Percentiles rank a stretch among this genome's conserved stretches.
Evolutionary conservation across 208 protist species (phyloP).

Genomic region (Plasmodiophora brassicae): DNA sequence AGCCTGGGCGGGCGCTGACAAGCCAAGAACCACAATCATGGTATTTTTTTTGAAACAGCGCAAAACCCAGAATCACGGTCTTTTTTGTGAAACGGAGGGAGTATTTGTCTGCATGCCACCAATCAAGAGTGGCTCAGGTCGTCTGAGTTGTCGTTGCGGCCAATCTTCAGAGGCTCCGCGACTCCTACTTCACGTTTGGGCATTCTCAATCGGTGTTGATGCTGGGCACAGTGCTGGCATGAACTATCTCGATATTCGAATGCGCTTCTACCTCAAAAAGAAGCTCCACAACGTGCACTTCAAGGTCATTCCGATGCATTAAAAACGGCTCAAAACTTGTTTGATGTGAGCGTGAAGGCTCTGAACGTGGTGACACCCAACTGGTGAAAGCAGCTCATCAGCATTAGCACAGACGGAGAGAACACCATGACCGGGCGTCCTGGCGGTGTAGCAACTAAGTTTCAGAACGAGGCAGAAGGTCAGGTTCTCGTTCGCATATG

Average conservation of each 20-base stretch:
- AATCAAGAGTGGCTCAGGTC: too few species aligned
- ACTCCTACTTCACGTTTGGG: neutral
- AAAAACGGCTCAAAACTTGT: neutral
- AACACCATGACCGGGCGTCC: neutral
- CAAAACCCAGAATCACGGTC: too few species aligned
- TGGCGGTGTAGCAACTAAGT: neutral
- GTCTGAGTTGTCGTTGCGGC: neutral
- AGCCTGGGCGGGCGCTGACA: too few species aligned
- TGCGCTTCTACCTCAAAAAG: neutral
- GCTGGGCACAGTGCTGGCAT: neutral
- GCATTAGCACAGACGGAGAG: neutral
- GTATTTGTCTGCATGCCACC: too few species aligned
- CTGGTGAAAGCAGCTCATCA: neutral
- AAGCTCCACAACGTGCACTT: neutral
- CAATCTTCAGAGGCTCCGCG: neutral
- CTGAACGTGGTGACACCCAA: neutral
- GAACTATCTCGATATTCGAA: neutral
- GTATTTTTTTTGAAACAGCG: too few species aligned
- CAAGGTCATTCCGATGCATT: neutral
- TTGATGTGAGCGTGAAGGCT: neutral
- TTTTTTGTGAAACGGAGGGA: too few species aligned
- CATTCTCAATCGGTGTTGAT: neutral
- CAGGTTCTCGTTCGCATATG: neutral
- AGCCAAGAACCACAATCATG: too few species aligned
- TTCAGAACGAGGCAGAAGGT: neutral